Base-by-base conservation (phyloP, 1,139 yeast species). In the Candida glucosophila region DNA sequence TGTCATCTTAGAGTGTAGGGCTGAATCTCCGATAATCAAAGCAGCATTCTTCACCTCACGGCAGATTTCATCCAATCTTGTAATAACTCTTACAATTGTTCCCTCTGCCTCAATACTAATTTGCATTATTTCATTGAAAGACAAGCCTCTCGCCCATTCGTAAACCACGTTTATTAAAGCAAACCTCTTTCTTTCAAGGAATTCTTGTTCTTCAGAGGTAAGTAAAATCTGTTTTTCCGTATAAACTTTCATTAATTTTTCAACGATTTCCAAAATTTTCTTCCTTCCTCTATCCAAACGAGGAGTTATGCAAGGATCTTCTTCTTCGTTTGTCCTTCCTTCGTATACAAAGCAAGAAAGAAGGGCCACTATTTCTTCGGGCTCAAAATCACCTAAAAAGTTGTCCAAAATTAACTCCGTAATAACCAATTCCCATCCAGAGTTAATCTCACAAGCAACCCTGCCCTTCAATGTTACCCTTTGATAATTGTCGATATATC, bases 101-200 rank as follows among this genome's bases (percentile, higher is more conserved):
- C 99, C 99, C 54, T 90, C 99, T 17, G 92, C 90, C 44, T 88
- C 96, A 12, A 74, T 76, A 36, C 93, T 81, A 37, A 85, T 67
- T 33, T 74, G 78, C 79, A 88, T 90, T 39, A 90, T 90, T 31
- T 83, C 92, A 37, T 80, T 80, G 57, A 90, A 90, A 1, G 92
- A 69, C 66, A 86, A 67, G 2, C 98, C 99, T 38, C 93, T 68
- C 1, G 97, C 96, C 99, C 99, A 90, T 53, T 90, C 97, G 49
- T 90, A 90, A 4, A 90, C 95, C 8, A 86, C 95, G 49, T 86
- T 90, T 52, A 83, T 81, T 44, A 90, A 64, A 0, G 92, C 95
- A 54, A 90, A 90, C 39, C 98, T 61, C 41, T 85, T 78, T 39
- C 80, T 69, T 33, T 85, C 93, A 34, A 77, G 55, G 41, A 86